Percentiles rank a stretch among this genome's conserved stretches.
Evolutionary conservation across 164 flowering plant genomes (phyloP).

Genomic region (Aristolochia fimbriata): DNA sequence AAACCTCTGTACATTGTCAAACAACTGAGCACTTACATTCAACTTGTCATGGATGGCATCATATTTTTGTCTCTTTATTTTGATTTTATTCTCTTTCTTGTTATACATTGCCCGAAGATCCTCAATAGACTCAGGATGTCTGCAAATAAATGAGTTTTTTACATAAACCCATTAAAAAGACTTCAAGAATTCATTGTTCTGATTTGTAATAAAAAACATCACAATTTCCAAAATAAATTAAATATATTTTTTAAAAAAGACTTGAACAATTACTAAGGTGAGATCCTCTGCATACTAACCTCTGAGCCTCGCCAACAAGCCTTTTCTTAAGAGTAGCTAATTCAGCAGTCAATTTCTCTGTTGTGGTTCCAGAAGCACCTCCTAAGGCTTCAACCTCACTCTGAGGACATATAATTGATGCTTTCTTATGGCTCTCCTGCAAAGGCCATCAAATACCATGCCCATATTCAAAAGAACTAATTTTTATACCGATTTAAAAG

Average conservation of each 20-base stretch:
- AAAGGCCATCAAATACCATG: conserved; percentile 4
- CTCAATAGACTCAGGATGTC: conserved; percentile 76
- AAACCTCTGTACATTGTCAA: background rate
- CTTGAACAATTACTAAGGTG: conserved; percentile 1
- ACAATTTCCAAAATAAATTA: no score
- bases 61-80: conserved; percentile 45
- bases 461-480: background rate
- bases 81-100: conserved; percentile 55
- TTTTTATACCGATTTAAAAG: background rate
- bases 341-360: conserved; percentile 72
- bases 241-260: no score
- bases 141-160: conserved; percentile 18
- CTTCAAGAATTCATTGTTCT: background rate
- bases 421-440: conserved; percentile 66
- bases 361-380: conserved; percentile 44
- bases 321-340: conserved; percentile 45
- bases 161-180: background rate
- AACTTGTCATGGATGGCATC: conserved; percentile 56
- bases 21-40: conserved; percentile 30
- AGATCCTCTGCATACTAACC: conserved; percentile 22
- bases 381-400: conserved; percentile 73
- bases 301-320: conserved; percentile 54
- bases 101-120: conserved; percentile 48
- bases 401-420: conserved; percentile 79
- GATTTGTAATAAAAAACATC: no score